phyloP scores from a whole-genome alignment of 441 rosid species.

The Adansonia gregorii region DNA sequence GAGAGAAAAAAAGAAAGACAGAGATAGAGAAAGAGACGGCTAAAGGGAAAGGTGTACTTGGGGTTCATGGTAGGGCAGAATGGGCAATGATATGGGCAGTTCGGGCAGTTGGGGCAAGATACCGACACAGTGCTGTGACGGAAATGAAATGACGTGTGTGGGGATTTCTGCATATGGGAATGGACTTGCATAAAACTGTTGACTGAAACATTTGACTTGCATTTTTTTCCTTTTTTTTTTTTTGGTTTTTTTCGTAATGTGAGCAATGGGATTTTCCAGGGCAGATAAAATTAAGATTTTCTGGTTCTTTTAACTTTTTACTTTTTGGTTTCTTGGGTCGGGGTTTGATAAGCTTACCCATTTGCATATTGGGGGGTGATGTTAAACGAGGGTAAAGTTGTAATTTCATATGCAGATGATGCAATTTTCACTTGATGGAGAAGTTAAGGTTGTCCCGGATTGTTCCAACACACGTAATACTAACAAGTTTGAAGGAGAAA shows the following conservation, averaged over 20 bases:
- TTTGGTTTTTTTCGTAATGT: neutral
- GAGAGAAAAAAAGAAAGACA: constrained; percentile 18
- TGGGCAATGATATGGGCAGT: constrained; percentile 46
- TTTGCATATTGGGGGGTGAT: neutral
- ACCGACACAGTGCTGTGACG: constrained; percentile 35
- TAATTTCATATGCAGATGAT: neutral
- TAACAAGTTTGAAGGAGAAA: neutral
- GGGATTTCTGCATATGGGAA: constrained; percentile 22
- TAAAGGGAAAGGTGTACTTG: constrained; percentile 36
- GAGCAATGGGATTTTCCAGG: constrained; percentile 10
- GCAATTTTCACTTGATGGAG: constrained; percentile 32
- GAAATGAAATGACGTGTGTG: constrained; percentile 17
- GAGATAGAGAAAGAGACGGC: constrained; percentile 34
- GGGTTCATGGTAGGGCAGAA: constrained; percentile 34
- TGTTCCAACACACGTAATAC: constrained; percentile 39
- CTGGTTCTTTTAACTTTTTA: neutral
- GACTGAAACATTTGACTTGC: constrained; percentile 3
- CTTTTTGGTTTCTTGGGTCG: neutral
- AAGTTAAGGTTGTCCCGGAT: constrained; percentile 50
- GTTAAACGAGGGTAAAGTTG: neutral
- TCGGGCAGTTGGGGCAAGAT: constrained; percentile 44
- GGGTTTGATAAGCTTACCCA: neutral
- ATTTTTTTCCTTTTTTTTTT: constrained; percentile 20
- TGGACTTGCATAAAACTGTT: neutral
- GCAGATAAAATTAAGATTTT: neutral